A percentile compares a stretch with the other conserved stretches of the same genome.
Evolutionary conservation across 805 yeast genomes (phyloP).

Genomic region (Kuraishia capsulata): DNA sequence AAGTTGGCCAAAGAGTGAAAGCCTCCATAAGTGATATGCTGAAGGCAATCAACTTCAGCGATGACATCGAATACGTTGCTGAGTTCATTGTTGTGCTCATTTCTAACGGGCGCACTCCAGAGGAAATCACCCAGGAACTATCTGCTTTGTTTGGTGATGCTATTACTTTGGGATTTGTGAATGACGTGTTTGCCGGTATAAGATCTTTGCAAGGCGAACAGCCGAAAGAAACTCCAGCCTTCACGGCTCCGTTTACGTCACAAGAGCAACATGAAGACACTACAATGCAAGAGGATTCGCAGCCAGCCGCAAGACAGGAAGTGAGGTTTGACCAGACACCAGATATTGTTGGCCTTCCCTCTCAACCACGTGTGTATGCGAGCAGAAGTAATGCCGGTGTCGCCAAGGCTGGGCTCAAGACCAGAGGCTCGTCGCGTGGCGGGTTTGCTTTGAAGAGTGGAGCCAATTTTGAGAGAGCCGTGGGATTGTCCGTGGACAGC

Average conservation of each 20-base stretch:
- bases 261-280: conserved; percentile 8
- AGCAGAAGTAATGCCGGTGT: conserved; percentile 15
- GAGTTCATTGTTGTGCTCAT: conserved; percentile 68
- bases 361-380: conserved; percentile 14
- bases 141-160: conserved; percentile 52
- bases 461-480: conserved; percentile 30
- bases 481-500: conserved; percentile 24
- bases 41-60: conserved; percentile 30
- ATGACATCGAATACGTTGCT: conserved; percentile 54
- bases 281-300: conserved; percentile 13
- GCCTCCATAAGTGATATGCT: conserved; percentile 31
- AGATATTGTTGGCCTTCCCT: conserved; percentile 6
- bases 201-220: conserved; percentile 22
- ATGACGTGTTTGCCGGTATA: conserved; percentile 49
- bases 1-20: conserved; percentile 32
- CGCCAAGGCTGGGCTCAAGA: conserved; percentile 10
- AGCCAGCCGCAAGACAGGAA: conserved; percentile 2
- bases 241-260: conserved; percentile 8
- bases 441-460: conserved; percentile 28
- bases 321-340: conserved; percentile 1
- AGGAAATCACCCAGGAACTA: conserved; percentile 53
- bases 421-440: conserved; percentile 6
- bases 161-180: conserved; percentile 48
- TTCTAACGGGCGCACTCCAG: conserved; percentile 54
- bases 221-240: conserved; percentile 3